Evolutionary conservation across 768 basidiomycete species (phyloP).

Genomic region (Boletus huronensis): DNA sequence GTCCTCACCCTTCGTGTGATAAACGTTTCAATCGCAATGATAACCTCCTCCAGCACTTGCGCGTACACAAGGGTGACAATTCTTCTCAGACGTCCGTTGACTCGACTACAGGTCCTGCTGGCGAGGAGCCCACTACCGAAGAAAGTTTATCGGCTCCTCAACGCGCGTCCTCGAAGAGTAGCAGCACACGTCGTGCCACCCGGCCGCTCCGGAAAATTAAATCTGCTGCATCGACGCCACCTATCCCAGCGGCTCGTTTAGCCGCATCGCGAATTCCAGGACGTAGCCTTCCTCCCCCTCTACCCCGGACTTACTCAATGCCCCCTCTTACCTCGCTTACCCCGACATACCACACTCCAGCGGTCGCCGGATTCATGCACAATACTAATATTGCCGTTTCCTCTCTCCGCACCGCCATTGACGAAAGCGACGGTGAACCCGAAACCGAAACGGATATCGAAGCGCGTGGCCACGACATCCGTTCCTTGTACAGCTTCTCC

Average conservation of each 20-base stretch:
- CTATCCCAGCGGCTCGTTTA: slow-evolving; percentile 32
- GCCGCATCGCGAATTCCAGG: slow-evolving; percentile 32
- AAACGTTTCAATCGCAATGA: slow-evolving; percentile 78
- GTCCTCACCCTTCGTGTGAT: slow-evolving; percentile 61
- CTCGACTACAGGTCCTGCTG: slow-evolving; percentile 23
- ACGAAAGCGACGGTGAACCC: slow-evolving; percentile 33
- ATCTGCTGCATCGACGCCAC: slow-evolving; percentile 35
- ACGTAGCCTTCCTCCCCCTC: slow-evolving; percentile 28
- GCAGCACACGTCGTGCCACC: slow-evolving; percentile 24
- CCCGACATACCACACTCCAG: slow-evolving; percentile 27
- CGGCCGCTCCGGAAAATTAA: slow-evolving; percentile 34
- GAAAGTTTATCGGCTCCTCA: slow-evolving; percentile 21
- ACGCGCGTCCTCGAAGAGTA: slow-evolving; percentile 24
- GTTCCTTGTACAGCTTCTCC: slow-evolving; percentile 33
- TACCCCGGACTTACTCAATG: slow-evolving; percentile 34
- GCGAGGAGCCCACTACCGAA: slow-evolving; percentile 24
- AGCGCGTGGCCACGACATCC: slow-evolving; percentile 27
- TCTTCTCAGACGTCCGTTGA: slow-evolving; percentile 34
- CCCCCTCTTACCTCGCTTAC: slow-evolving; percentile 31
- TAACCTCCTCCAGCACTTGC: slow-evolving; percentile 75
- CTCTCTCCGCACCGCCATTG: slow-evolving; percentile 34
- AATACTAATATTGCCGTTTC: slow-evolving; percentile 37
- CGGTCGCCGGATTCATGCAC: slow-evolving; percentile 29
- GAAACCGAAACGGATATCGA: slow-evolving; percentile 34
- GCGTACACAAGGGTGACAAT: slow-evolving; percentile 54